These are phyloP conservation scores for Ogataea paraovalis DNA, from an alignment of 805 yeast species.

Conservation along the genomic window DNA sequence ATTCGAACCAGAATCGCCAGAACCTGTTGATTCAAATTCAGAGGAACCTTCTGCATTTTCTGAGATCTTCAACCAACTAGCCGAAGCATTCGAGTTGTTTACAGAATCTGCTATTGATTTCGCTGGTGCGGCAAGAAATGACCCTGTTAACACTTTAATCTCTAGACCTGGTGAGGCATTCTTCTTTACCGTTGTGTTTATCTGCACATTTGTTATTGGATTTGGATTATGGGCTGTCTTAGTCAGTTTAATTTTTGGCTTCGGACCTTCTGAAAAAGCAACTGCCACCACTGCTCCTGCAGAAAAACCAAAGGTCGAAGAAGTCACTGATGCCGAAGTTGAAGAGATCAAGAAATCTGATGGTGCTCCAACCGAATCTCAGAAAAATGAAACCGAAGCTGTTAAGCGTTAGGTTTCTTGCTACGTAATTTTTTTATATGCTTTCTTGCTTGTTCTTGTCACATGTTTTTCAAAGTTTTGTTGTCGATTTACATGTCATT, in stretches of 20 bases:
- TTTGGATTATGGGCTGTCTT: constrained; percentile 41
- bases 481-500: too few relatives aligned
- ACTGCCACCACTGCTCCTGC: constrained; percentile 4
- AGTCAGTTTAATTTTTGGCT: constrained; percentile 17
- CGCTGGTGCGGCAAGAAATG: constrained; percentile 36
- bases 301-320: neutral
- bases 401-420: constrained; percentile 19
- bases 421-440: constrained; percentile 1
- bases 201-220: constrained; percentile 36
- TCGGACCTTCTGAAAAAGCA: too few relatives aligned
- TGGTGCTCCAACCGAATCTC: constrained; percentile 19
- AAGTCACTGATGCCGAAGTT: constrained; percentile 12
- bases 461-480: neutral
- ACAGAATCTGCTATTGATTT: constrained; percentile 28
- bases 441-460: neutral
- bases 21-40: constrained; percentile 5
- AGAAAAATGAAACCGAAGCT: constrained; percentile 27
- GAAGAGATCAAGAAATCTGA: constrained; percentile 8
- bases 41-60: constrained; percentile 15
- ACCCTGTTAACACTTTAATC: constrained; percentile 43
- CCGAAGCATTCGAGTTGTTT: constrained; percentile 15
- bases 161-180: constrained; percentile 49
- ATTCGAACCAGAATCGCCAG: constrained; percentile 31
- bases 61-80: constrained; percentile 16
- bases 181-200: constrained; percentile 40